A percentile compares a stretch with the other conserved stretches of the same genome.
These are phyloP conservation scores for Phytophthora aleatoria DNA, from an alignment of 352 stramenopile species.

Conservation along the genomic window DNA sequence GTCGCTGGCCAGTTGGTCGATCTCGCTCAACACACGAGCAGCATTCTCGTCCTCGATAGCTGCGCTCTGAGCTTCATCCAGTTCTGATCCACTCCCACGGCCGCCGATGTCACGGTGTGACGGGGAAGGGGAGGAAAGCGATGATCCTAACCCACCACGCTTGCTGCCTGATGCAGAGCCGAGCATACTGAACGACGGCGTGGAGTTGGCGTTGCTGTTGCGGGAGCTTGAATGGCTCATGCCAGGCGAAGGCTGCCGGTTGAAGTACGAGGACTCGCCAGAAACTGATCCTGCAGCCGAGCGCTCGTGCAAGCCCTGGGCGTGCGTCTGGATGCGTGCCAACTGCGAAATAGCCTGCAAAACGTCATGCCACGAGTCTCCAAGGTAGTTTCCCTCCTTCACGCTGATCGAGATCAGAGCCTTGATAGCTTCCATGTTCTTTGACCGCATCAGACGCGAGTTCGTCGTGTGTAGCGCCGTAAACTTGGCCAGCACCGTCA, in stretches of 20 bases:
- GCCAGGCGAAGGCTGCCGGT: conserved; percentile 44
- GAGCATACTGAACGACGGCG: conserved; percentile 37
- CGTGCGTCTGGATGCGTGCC: conserved; percentile 95
- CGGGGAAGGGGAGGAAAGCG: conserved; percentile 45
- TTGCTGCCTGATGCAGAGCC: conserved; percentile 30
- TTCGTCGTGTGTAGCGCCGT: conserved; percentile 94
- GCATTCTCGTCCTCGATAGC: conserved; percentile 87
- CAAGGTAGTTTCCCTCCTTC: conserved; percentile 97
- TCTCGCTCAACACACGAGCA: conserved; percentile 77
- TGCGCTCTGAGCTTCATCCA: conserved; percentile 70
- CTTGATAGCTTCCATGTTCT: conserved; percentile 98
- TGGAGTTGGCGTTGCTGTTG: conserved; percentile 36
- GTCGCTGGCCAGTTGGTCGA: conserved; percentile 89
- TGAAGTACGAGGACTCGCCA: conserved; percentile 84
- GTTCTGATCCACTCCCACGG: conserved; percentile 31
- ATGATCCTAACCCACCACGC: conserved; percentile 31
- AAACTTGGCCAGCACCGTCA: conserved; percentile 97
- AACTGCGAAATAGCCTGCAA: conserved; percentile 98
- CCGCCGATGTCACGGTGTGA: conserved; percentile 56
- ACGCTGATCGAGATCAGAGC: conserved; percentile 97
- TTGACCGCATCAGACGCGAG: conserved; percentile 93
- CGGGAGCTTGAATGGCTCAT: conserved; percentile 32
- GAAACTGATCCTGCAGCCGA: conserved; percentile 19
- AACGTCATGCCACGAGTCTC: conserved; percentile 96
- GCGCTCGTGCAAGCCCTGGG: conserved; percentile 82